A percentile compares a stretch with the other conserved stretches of the same genome.
Conservation (phyloP, 352 stramenopile species). For the Phytophthora agathidicida region DNA sequence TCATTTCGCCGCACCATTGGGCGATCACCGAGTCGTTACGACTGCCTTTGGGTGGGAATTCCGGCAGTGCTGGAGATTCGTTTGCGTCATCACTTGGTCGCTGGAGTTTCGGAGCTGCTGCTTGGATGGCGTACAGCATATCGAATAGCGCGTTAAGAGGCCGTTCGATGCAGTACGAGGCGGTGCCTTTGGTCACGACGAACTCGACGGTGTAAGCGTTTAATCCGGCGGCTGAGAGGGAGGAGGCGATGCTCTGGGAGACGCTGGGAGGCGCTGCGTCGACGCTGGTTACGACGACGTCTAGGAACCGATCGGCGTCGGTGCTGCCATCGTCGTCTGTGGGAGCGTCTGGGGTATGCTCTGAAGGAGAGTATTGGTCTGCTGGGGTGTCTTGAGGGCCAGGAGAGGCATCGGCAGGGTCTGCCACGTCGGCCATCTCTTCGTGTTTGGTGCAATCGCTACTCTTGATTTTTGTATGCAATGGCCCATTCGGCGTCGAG, state of each 20-base stretch:
- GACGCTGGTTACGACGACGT: conserved; percentile 75
- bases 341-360: neutral
- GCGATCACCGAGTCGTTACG: conserved; percentile 61
- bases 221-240: conserved; percentile 39
- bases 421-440: neutral
- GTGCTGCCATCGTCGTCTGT: neutral
- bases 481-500: too few species aligned
- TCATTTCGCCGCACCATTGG: conserved; percentile 75
- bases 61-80: conserved; percentile 23
- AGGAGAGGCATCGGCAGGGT: conserved; percentile 6
- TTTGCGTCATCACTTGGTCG: neutral
- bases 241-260: conserved; percentile 44
- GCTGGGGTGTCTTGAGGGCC: neutral
- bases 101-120: neutral
- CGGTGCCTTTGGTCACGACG: conserved; percentile 54
- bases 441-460: too few species aligned
- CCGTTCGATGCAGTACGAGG: conserved; percentile 63
- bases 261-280: conserved; percentile 44
- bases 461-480: too few species aligned
- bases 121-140: conserved; percentile 38
- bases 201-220: conserved; percentile 61
- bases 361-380: neutral
- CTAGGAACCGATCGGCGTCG: conserved; percentile 41
- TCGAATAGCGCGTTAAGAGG: conserved; percentile 48
- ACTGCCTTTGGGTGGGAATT: conserved; percentile 57